Evolutionary conservation across 306 rosid genomes (phyloP).

Genomic region (Dalbergia oliveri): DNA sequence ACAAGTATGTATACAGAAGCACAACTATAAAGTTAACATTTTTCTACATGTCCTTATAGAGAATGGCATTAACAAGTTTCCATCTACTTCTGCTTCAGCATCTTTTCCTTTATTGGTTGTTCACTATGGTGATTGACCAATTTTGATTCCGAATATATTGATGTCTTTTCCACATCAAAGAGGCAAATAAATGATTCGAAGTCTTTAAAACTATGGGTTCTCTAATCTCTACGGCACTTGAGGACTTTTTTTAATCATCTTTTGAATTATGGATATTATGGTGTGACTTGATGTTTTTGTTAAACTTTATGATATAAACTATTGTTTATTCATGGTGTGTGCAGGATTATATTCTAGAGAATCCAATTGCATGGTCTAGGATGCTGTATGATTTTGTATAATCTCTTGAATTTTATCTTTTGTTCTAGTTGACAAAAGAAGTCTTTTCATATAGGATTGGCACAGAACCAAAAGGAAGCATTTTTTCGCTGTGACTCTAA

Average conservation of each 20-base stretch:
- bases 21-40: slow-evolving; percentile 27
- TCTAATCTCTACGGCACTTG: background rate
- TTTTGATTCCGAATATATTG: slow-evolving; percentile 27
- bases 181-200: slow-evolving; percentile 6
- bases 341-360: background rate
- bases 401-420: slow-evolving; percentile 15
- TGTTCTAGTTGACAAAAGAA: background rate
- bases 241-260: background rate
- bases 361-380: slow-evolving; percentile 34
- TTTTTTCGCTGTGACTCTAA: slow-evolving; percentile 54
- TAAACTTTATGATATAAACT: slow-evolving; percentile 14
- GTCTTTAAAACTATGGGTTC: background rate
- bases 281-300: background rate
- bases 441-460: slow-evolving; percentile 53
- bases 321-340: background rate
- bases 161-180: background rate
- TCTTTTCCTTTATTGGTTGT: slow-evolving; percentile 23
- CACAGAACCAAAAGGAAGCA: slow-evolving; percentile 45
- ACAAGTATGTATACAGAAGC: slow-evolving; percentile 61
- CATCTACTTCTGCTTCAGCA: slow-evolving; percentile 31
- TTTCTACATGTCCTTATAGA: slow-evolving; percentile 24
- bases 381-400: slow-evolving; percentile 22
- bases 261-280: background rate
- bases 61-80: slow-evolving; percentile 6
- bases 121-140: background rate